Evolutionary conservation across 305 asterid species (phyloP), one percentile per base, ranked within the genome.

Genomic region (Fraxinus dipetala): DNA sequence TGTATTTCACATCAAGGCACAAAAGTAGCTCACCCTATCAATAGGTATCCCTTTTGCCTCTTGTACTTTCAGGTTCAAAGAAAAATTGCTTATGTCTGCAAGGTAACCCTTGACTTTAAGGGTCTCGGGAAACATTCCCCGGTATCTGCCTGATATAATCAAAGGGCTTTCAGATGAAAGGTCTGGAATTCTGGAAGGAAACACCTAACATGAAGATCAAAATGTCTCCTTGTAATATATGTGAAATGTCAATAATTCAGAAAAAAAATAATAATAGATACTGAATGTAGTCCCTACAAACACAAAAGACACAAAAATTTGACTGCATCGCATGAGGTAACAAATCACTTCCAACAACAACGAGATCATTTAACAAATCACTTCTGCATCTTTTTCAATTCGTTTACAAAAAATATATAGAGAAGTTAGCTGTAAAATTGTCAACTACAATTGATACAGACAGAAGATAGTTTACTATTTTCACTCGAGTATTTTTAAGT

Each of bases 131-230:
- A 96, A 96, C 56, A 77, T 85, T 78, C 99, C 98, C 0, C 78
- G 90, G 84, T 93, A 94, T 88, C 98, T 90, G 83, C 98, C 98
- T 69, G 96, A 91, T 85, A 93, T 77, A 76, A 94, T 88, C 91
- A 94, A 89, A 83, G 97, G 95, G 86, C 98, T 86, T 83, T 86
- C 91, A 38, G 90, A 90, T 22, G 95, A 94, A 86, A 96, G 89
- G 85, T 96, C 99, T 18, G 98, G 97, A 81, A 91, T 85, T 88
- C 85, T 91, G 83, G 91, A 75, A 70, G 98, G 98, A 85, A 87
- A 90, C 83, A 93, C 98, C 98, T 94, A 87, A 32, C 24, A 85
- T 18, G 75, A 82, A 81, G 77, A 84, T 81, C 8, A 78, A 20
- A 51, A 75, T 56, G 74, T 59, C 16, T 32, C 79, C 80, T 77